Percentiles rank a stretch among this genome's conserved stretches.
These are phyloP conservation scores for Tricholoma furcatifolium DNA, from an alignment of 768 basidiomycete genomes.

Conservation along the genomic window DNA sequence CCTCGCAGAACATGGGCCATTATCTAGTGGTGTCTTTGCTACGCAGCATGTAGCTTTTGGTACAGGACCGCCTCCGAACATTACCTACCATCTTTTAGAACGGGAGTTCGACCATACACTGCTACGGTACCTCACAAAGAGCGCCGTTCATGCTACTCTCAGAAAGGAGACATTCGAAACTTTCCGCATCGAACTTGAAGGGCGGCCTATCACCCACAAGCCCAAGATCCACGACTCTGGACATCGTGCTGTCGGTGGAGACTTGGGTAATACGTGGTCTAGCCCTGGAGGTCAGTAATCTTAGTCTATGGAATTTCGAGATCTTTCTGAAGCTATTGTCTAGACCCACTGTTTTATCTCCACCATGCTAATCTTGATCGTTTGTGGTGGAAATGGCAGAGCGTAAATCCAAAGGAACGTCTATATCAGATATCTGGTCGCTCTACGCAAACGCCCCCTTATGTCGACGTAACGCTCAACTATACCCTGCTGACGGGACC, in stretches of 20 bases:
- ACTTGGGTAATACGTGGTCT: constrained; percentile 17
- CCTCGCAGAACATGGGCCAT: constrained; percentile 28
- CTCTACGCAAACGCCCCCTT: constrained; percentile 26
- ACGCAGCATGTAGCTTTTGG: constrained; percentile 31
- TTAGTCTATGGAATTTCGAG: neutral
- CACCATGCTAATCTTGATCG: neutral
- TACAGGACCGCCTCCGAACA: constrained; percentile 29
- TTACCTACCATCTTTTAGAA: constrained; percentile 29
- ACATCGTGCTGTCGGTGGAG: neutral
- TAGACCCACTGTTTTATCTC: neutral
- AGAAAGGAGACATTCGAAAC: constrained; percentile 25
- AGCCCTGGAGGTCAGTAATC: constrained; percentile 35
- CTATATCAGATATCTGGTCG: constrained; percentile 34
- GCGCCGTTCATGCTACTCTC: constrained; percentile 16
- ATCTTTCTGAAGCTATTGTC: neutral
- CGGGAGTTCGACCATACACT: constrained; percentile 25
- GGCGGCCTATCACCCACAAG: constrained; percentile 24
- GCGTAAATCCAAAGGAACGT: constrained; percentile 20
- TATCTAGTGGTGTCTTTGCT: constrained; percentile 34
- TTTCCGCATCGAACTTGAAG: constrained; percentile 37
- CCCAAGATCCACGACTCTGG: constrained; percentile 15
- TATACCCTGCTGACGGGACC: constrained; percentile 18
- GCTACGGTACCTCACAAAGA: constrained; percentile 18
- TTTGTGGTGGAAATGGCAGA: constrained; percentile 27
- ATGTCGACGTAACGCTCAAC: constrained; percentile 30